A percentile compares a stretch with the other conserved stretches of the same genome.
Conservation (phyloP, 148 eudicot species). For the Cornus florida region DNA sequence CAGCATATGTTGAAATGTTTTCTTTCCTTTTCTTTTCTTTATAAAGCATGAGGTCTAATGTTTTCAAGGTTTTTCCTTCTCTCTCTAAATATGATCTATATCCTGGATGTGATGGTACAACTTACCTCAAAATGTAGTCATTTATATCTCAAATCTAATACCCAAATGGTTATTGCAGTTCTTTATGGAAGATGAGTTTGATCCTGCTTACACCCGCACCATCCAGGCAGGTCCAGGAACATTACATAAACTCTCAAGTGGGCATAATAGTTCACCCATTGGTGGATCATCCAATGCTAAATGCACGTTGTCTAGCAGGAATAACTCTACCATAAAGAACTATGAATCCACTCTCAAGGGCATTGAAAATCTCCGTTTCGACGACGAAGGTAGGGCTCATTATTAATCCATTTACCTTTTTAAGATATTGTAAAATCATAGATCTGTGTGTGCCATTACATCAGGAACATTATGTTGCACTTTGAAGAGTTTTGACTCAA, state of each 20-base stretch:
- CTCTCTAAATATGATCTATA: too few species aligned
- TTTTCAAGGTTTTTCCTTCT: too few species aligned
- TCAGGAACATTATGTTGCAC: too few species aligned
- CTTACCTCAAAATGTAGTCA: slow-evolving; percentile 21
- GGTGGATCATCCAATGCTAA: slow-evolving; percentile 69
- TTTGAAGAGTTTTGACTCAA: not conserved
- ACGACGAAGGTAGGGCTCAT: slow-evolving; percentile 59
- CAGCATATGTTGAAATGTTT: too few species aligned
- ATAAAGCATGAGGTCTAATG: too few species aligned
- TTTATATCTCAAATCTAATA: slow-evolving; percentile 13
- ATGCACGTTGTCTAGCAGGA: slow-evolving; percentile 53
- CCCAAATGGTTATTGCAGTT: slow-evolving; percentile 42
- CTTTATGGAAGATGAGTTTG: slow-evolving; percentile 48
- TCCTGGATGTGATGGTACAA: too few species aligned
- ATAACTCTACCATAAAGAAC: slow-evolving; percentile 43
- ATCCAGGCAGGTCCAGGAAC: slow-evolving; percentile 60
- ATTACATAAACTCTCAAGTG: slow-evolving; percentile 55
- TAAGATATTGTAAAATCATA: slow-evolving; percentile 19
- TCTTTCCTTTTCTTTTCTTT: too few species aligned
- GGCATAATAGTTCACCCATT: slow-evolving; percentile 60
- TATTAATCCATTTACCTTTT: slow-evolving; percentile 11
- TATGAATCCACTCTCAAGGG: slow-evolving; percentile 81
- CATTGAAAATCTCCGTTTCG: slow-evolving; percentile 67
- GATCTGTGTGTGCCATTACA: too few species aligned
- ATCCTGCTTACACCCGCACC: slow-evolving; percentile 48